Base-by-base conservation (phyloP, 345 rosid species). In the Salix udensis region DNA sequence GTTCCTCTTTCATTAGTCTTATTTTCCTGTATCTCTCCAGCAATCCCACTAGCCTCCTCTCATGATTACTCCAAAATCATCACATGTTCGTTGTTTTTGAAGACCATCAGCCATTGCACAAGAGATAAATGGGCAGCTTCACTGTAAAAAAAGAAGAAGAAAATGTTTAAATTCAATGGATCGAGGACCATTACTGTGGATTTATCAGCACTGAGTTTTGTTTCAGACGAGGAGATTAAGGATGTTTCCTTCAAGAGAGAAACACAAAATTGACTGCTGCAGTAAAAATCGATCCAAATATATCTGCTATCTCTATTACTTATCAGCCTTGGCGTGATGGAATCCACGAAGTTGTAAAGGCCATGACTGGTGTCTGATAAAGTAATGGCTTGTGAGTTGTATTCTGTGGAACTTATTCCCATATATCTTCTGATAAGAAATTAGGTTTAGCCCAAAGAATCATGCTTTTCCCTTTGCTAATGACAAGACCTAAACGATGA, bases 341-440 rank as follows among this genome's bases (percentile, higher is more conserved):
- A 81, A 85, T 85, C 80, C 44, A 62, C 74, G 65, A 60, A 52
- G 77, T 81, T 79, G 76, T 73, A 18, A 68, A 30, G 69, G 65
- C 30, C 42, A 60, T 78, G 30, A 68, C 55, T 34, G 40, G 65
- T 84, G 82, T 79, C 75, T 67, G 82, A 66, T 31, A 86, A 84
- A 82, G 84, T 37, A 68, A 62, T 68, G 76, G 83, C 79, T 73
- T 68, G n/a, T 5, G 58, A 70, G 64, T 68, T 75, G 79, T 62
- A 68, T n/a, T 8, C 23, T 26, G 24, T 76, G 68, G 85, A 77
- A 86, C 78, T 76, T 74, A 84, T 84, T 86, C 85, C 70, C 73
- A 75, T 58, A 77, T 58, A 64, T 65, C 75, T 5, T 37, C 44
- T 37, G 4, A 5, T 0, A 65, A 26, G 52, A 26, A 68, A 67